Evolutionary conservation across 805 yeast genomes (phyloP).

Genomic region (Spathaspora arborariae): DNA sequence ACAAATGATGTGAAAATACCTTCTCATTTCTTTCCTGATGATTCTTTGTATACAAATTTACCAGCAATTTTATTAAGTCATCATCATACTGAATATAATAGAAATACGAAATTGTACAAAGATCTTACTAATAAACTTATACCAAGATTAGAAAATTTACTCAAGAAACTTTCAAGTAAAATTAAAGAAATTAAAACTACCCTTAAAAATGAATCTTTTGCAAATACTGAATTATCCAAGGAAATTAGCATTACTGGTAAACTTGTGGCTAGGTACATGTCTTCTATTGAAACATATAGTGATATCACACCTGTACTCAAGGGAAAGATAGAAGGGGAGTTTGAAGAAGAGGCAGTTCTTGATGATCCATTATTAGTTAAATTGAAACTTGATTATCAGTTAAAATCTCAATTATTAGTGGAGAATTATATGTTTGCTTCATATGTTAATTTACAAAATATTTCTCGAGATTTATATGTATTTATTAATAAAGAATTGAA

Average conservation of each 20-base stretch:
- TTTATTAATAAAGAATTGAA: conserved; percentile 36
- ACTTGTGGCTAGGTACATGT: conserved; percentile 37
- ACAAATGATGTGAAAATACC: conserved; percentile 19
- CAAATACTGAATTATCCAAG: conserved; percentile 29
- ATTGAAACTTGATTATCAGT: conserved; percentile 35
- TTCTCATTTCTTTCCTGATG: conserved; percentile 14
- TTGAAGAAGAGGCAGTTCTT: conserved; percentile 18
- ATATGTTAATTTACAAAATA: conserved; percentile 38
- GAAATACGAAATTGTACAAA: conserved; percentile 24
- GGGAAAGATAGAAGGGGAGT: conserved; percentile 14
- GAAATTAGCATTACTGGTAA: conserved; percentile 58
- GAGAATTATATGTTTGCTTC: conserved; percentile 42
- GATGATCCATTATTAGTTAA: conserved; percentile 42
- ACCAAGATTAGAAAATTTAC: conserved; percentile 34
- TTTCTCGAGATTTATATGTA: conserved; percentile 33
- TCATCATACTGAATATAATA: conserved; percentile 26
- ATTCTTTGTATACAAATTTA: conserved; percentile 22
- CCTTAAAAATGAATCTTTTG: conserved; percentile 39
- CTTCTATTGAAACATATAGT: conserved; percentile 32
- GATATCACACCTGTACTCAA: conserved; percentile 32
- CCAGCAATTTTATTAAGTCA: conserved; percentile 33
- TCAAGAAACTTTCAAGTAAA: conserved; percentile 31
- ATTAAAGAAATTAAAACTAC: conserved; percentile 40
- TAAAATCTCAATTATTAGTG: conserved; percentile 37
- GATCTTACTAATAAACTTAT: conserved; percentile 31